A percentile compares a stretch with the other conserved stretches of the same genome.
phyloP scores from a whole-genome alignment of 2,329 filamentous ascomycete species.

The Fusarium tanahbumbuense region DNA sequence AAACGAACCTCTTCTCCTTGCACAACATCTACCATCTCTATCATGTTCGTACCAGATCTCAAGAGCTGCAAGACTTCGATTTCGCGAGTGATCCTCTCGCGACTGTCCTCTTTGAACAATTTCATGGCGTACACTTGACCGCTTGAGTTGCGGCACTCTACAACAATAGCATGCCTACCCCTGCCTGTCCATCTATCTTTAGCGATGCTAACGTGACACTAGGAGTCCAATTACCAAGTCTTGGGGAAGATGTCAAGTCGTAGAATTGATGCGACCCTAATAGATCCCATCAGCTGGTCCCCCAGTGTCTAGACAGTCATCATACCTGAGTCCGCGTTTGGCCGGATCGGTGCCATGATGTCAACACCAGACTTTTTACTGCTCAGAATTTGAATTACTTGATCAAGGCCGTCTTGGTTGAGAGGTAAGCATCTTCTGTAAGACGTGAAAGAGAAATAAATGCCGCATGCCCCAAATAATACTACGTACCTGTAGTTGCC shows the following conservation, averaged over 20 bases:
- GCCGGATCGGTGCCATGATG: constrained; percentile 8
- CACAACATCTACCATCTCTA: constrained; percentile 6
- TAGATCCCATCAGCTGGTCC: background rate
- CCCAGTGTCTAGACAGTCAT: rapidly evolving
- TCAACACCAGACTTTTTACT: rapidly evolving
- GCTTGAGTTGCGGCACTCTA: constrained; percentile 9
- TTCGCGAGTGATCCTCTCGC: constrained; percentile 3
- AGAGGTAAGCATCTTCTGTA: background rate
- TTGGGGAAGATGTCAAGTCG: constrained; percentile 1
- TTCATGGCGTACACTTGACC: constrained; percentile 21
- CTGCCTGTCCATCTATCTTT: background rate
- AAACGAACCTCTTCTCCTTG: constrained; percentile 16
- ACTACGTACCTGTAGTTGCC: background rate
- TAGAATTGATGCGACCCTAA: constrained; percentile 6
- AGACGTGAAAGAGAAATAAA: background rate
- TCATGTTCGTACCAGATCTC: background rate
- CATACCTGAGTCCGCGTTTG: background rate
- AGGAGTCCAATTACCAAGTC: background rate
- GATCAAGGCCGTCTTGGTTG: rapidly evolving
- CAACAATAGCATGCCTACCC: constrained; percentile 19
- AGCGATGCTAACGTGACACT: rapidly evolving
- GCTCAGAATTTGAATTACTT: rapidly evolving
- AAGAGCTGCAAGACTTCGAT: constrained; percentile 2
- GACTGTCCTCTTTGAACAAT: constrained; percentile 11
- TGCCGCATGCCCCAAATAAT: background rate